phyloP scores from a whole-genome alignment of 345 rosid species.

The Gossypioides kirkii region DNA sequence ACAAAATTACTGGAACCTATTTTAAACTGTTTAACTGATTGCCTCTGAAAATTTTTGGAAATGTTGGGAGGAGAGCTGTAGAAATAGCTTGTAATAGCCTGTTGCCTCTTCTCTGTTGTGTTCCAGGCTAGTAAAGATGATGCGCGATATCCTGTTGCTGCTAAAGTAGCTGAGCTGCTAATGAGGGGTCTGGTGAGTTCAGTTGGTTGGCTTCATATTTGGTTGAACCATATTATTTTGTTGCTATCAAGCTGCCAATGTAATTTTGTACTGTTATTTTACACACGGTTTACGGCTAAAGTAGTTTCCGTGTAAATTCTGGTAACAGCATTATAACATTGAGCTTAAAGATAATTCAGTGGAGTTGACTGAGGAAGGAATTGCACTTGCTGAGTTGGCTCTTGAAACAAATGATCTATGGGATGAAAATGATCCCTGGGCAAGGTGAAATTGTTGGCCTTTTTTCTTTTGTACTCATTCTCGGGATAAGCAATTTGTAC shows the following conservation, averaged over 20 bases:
- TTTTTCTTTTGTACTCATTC: slow-evolving; percentile 14
- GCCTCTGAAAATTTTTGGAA: not conserved
- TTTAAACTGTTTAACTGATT: not conserved
- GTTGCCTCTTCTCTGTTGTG: slow-evolving; percentile 19
- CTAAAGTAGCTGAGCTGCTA: slow-evolving; percentile 92
- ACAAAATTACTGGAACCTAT: not conserved
- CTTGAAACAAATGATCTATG: slow-evolving; percentile 90
- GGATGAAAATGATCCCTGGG: slow-evolving; percentile 99
- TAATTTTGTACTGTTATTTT: slow-evolving; percentile 5
- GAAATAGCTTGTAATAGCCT: slow-evolving; percentile 9
- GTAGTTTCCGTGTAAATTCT: slow-evolving; percentile 16
- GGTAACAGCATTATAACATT: slow-evolving; percentile 71
- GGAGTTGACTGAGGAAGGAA: slow-evolving; percentile 94
- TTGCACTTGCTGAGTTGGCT: slow-evolving; percentile 88
- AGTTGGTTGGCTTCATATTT: slow-evolving; percentile 15
- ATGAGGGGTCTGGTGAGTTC: slow-evolving; percentile 58
- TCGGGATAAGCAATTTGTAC: not conserved
- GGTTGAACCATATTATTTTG: not conserved
- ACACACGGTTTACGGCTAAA: slow-evolving; percentile 3
- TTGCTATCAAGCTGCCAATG: slow-evolving; percentile 4
- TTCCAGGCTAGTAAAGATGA: slow-evolving; percentile 86
- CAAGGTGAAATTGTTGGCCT: slow-evolving; percentile 47
- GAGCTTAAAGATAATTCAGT: slow-evolving; percentile 94
- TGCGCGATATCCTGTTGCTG: slow-evolving; percentile 92
- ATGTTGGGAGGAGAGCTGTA: slow-evolving; percentile 10